Evolutionary conservation across 495 filamentous ascomycete genomes (phyloP).

Genomic region (Bombardia bombarda): DNA sequence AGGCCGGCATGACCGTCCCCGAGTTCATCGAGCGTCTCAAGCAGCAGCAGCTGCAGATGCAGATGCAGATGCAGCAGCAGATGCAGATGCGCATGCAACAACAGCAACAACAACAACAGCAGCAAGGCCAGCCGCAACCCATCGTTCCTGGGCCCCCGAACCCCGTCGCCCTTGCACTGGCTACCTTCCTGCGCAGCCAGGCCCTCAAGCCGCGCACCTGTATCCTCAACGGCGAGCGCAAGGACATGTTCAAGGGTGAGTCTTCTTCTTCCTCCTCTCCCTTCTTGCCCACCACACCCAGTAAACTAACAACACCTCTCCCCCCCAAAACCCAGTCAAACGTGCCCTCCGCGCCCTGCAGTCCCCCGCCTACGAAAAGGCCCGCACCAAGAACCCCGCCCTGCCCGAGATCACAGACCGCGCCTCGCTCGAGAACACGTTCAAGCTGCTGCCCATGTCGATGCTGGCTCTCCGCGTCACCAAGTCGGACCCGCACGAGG

Average conservation of each 20-base stretch:
- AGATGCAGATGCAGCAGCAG: slow-evolving; percentile 57
- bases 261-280: not conserved
- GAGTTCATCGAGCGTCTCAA: slow-evolving; percentile 59
- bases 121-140: slow-evolving; percentile 49
- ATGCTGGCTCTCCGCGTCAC: slow-evolving; percentile 85
- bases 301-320: slow-evolving; percentile 5
- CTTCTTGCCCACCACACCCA: not conserved
- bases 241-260: slow-evolving; percentile 94
- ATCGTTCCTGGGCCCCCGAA: slow-evolving; percentile 70
- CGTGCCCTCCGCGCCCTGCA: slow-evolving; percentile 89
- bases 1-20: slow-evolving; percentile 66
- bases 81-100: slow-evolving; percentile 32
- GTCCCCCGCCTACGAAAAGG: slow-evolving; percentile 80
- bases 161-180: slow-evolving; percentile 80
- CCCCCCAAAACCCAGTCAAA: slow-evolving; percentile 69
- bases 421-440: slow-evolving; percentile 78
- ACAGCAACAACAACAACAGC: slow-evolving; percentile 34
- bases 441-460: slow-evolving; percentile 94
- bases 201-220: slow-evolving; percentile 84
- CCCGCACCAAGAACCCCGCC: slow-evolving; percentile 77
- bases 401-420: slow-evolving; percentile 84
- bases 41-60: slow-evolving; percentile 55
- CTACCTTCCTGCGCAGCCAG: slow-evolving; percentile 79
- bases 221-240: slow-evolving; percentile 92
- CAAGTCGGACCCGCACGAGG: slow-evolving; percentile 69